Conservation (phyloP, 2,329 filamentous ascomycete genomes). For the Dothidotthia symphoricarpi region DNA sequence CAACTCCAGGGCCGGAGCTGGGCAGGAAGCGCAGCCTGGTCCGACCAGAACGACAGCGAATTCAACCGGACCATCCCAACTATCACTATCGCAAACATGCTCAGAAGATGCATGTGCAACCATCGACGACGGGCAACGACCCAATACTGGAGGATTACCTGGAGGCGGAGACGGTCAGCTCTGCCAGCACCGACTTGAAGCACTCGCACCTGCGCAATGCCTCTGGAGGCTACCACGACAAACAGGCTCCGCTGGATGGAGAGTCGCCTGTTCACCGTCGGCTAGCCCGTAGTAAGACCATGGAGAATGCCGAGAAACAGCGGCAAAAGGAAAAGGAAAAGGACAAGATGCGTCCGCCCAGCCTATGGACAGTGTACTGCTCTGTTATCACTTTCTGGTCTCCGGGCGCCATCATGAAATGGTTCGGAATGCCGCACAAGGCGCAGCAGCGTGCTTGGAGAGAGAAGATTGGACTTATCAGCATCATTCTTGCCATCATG, state of each 20-base stretch:
- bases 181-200: constrained; percentile 62
- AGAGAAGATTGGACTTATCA: constrained; percentile 96
- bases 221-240: constrained; percentile 43
- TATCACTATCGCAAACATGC: constrained; percentile 96
- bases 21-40: constrained; percentile 83
- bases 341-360: constrained; percentile 72
- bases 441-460: constrained; percentile 91
- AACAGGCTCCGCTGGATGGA: constrained; percentile 36
- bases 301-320: constrained; percentile 60
- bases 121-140: constrained; percentile 90
- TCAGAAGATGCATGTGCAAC: constrained; percentile 83
- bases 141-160: constrained; percentile 72
- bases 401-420: constrained; percentile 78
- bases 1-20: constrained; percentile 49
- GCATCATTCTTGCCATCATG: constrained; percentile 86
- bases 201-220: constrained; percentile 39
- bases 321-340: constrained; percentile 57
- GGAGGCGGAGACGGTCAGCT: constrained; percentile 55
- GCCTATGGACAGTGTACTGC: constrained; percentile 94
- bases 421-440: constrained; percentile 80
- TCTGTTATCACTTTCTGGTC: constrained; percentile 92
- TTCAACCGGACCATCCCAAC: constrained; percentile 85
- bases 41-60: constrained; percentile 80
- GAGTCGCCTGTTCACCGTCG: constrained; percentile 53
- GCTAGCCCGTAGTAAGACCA: constrained; percentile 62